Base-by-base conservation (phyloP, 768 basidiomycete genomes). In the Mycena epipterygia region DNA sequence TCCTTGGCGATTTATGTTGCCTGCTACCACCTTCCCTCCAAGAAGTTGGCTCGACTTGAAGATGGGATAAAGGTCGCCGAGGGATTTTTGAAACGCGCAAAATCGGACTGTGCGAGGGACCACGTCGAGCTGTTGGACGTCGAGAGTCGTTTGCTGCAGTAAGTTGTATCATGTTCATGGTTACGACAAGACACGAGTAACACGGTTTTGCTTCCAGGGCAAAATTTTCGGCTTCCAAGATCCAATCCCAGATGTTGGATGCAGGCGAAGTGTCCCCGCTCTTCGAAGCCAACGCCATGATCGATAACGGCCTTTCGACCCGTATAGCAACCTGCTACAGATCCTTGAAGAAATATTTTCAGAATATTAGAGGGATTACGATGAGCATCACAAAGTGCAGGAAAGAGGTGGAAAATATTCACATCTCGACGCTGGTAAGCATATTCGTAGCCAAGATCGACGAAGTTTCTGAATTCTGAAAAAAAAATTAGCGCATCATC, bases 391-490 rank as follows among this genome's bases (percentile, higher is more conserved):
- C 41, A 2, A 14, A 67, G 48, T 67, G 65, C 29, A 16, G 46
- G 1, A 39, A 39, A 25, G 30, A 67, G 14, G 57, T 67, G 14
- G 23, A 49, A n/a, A 14, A 59, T 11, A 67, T 67, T 13, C 35
- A 52, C 16, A 67, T n/a, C 5, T 13, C 25, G n/a, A 30, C 23
- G 17, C 41, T 66, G 56, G 64, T 66, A 17, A 64, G 63, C 25
- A n/a, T 27, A 35, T 27, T 62, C 35, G 30, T 29, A 4, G 46
- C 21, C 42, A 9, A 42, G 5, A 17, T 27, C 14, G 6, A 23
- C n/a, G n/a, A n/a, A n/a, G n/a, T 48, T 48, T 23, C 23, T 17
- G 46, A 23, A 23, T 27, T 27, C 16, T 63, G 8, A 35, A 32
- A 6, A 0, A 46, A 46, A 29, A 27, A 27, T 21, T 49, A 63